These are phyloP conservation scores for Alternaria rosae DNA, from an alignment of 2,329 filamentous ascomycete species.

Conservation along the genomic window DNA sequence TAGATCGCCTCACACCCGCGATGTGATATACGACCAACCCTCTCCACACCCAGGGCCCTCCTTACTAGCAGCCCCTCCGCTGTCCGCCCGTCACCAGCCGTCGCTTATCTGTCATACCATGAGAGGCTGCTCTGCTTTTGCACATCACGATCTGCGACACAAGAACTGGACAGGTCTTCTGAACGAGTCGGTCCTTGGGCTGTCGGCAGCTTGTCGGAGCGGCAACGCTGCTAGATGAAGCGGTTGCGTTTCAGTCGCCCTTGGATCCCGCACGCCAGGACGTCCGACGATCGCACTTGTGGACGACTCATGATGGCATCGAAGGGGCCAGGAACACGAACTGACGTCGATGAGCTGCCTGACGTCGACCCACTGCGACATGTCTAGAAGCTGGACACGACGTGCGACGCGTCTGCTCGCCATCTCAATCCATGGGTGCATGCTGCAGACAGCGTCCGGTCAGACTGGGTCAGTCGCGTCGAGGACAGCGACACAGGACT, in stretches of 20 bases:
- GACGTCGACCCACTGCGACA: neutral
- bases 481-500: conserved; percentile 7
- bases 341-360: neutral
- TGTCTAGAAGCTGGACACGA: neutral
- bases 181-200: neutral
- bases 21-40: conserved; percentile 8
- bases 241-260: conserved; percentile 9
- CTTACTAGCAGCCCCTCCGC: conserved; percentile 19
- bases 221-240: conserved; percentile 9
- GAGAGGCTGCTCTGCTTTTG: conserved; percentile 33
- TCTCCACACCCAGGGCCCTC: conserved; percentile 19
- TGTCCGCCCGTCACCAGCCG: conserved; percentile 7
- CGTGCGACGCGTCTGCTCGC: conserved; percentile 1
- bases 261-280: neutral
- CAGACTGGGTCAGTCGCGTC: conserved; percentile 22
- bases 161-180: neutral
- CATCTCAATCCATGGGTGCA: neutral
- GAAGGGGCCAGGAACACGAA: neutral
- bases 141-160: conserved; percentile 6
- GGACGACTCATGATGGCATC: neutral
- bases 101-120: conserved; percentile 19
- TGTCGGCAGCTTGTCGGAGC: conserved; percentile 8
- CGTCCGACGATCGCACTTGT: neutral
- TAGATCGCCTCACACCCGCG: neutral
- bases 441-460: conserved; percentile 2